Evolutionary conservation across 2,329 filamentous ascomycete genomes (phyloP).

Genomic region (Botryotinia calthae): DNA sequence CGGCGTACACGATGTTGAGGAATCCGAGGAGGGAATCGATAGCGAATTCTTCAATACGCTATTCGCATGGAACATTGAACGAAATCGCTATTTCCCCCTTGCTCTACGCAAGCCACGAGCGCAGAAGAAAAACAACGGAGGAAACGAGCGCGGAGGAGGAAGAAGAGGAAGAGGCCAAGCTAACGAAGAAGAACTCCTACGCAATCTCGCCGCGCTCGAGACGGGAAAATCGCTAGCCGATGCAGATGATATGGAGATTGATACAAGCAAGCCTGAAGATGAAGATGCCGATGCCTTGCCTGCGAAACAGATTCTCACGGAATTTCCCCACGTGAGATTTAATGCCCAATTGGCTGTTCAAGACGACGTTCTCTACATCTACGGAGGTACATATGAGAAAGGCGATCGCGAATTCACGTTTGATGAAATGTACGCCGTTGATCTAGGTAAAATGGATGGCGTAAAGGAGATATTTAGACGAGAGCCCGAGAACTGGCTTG

Average conservation of each 20-base stretch:
- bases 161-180: constrained; percentile 77
- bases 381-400: constrained; percentile 92
- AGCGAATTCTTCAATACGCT: constrained; percentile 95
- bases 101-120: constrained; percentile 70
- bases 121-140: constrained; percentile 59
- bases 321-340: constrained; percentile 86
- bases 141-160: constrained; percentile 53
- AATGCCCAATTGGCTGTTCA: constrained; percentile 89
- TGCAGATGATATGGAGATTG: constrained; percentile 49
- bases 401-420: constrained; percentile 94
- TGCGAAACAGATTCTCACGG: constrained; percentile 65
- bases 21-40: constrained; percentile 91
- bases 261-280: constrained; percentile 47
- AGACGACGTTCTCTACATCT: constrained; percentile 89
- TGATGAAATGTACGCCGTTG: constrained; percentile 89
- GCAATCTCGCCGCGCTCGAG: constrained; percentile 82
- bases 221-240: constrained; percentile 64
- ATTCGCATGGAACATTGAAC: constrained; percentile 91
- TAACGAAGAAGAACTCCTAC: constrained; percentile 85
- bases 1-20: constrained; percentile 88
- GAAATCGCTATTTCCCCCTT: constrained; percentile 91
- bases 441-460: constrained; percentile 92
- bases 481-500: constrained; percentile 81
- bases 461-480: constrained; percentile 87
- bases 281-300: constrained; percentile 51